Base-by-base conservation (phyloP, 768 basidiomycete genomes). In the Chalciporus piperatus region DNA sequence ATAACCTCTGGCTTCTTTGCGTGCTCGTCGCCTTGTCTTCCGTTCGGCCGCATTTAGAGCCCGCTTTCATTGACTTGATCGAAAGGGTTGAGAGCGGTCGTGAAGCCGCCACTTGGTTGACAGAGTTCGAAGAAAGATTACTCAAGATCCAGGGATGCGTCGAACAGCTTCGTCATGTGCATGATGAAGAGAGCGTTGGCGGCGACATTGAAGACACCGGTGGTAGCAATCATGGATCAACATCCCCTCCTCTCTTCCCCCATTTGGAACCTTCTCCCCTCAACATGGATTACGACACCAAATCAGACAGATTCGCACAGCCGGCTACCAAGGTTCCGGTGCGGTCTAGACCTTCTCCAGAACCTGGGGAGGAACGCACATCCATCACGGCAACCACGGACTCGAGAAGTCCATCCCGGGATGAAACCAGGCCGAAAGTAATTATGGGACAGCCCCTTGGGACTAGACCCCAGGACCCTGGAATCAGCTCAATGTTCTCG, bases 1-100 rank as follows among this genome's bases (percentile, higher is more conserved):
- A 74, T 54, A 66, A 67, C 30, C 68, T 84, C 5, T 83, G 82
- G 82, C 50, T 76, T 10, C 60, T 74, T 44, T 72, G 74, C 56
- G 59, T 70, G 33, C 59, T 78, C 17, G 48, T 61, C 47, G 65
- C 62, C 27, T 20, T 57, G 46, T 59, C 59, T 46, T 54, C 55
- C 43, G 46, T 46, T 37, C 50, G 45, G 57, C 17, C 56, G 38
- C 51, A 49, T 19, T 55, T 45, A 2, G 41, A 35, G 17, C 9
- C 59, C 48, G 56, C 51, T 44, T 49, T 68, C 50, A 39, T 38
- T 37, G 58, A 48, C 40, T 12, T 59, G 53, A 47, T 56, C 20
- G 40, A 23, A 54, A 48, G 49, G 45, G 55, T 51, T 10, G 60
- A 58, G 16, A 11, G 25, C 25, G 52, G 52, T 20, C 45, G 48